Percentiles rank a stretch among this genome's conserved stretches.
Evolutionary conservation across 257 asterid genomes (phyloP).

Genomic region (Gynochthodes officinalis): DNA sequence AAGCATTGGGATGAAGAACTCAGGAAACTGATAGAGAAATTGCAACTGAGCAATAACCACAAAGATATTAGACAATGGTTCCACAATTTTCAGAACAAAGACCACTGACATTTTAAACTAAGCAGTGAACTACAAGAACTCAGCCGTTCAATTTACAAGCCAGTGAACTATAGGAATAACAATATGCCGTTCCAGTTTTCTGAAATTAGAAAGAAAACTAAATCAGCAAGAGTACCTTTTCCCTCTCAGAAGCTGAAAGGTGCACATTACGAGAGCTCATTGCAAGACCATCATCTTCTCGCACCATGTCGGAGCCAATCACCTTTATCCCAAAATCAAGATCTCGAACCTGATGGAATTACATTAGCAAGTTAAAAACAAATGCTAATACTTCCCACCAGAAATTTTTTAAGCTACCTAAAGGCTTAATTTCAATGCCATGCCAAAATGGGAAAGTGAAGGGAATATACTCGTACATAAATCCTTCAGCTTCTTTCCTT

Average conservation of each 20-base stretch:
- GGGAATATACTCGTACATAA: neutral
- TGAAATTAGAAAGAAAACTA: neutral
- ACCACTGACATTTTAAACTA: neutral
- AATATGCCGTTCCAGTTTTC: neutral
- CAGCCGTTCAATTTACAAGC: neutral
- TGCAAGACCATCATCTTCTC: slow-evolving; percentile 90
- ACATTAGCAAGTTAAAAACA: slow-evolving; percentile 4
- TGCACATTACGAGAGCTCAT: slow-evolving; percentile 91
- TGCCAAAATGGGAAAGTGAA: neutral
- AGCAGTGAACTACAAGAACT: neutral
- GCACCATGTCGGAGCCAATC: slow-evolving; percentile 67
- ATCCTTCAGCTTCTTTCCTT: neutral
- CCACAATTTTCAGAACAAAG: neutral
- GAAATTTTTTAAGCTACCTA: neutral
- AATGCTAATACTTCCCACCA: neutral
- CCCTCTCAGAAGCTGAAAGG: slow-evolving; percentile 64
- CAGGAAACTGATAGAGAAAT: neutral
- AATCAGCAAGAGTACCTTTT: slow-evolving; percentile 45
- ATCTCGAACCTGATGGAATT: slow-evolving; percentile 69
- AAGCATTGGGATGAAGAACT: neutral
- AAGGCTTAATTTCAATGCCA: neutral
- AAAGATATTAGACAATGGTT: neutral
- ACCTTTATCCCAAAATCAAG: slow-evolving; percentile 77
- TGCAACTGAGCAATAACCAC: neutral
- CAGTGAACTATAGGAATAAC: neutral